These are phyloP conservation scores for Calonectria pseudoreteaudii DNA, from an alignment of 2,329 filamentous ascomycete genomes.

Conservation along the genomic window DNA sequence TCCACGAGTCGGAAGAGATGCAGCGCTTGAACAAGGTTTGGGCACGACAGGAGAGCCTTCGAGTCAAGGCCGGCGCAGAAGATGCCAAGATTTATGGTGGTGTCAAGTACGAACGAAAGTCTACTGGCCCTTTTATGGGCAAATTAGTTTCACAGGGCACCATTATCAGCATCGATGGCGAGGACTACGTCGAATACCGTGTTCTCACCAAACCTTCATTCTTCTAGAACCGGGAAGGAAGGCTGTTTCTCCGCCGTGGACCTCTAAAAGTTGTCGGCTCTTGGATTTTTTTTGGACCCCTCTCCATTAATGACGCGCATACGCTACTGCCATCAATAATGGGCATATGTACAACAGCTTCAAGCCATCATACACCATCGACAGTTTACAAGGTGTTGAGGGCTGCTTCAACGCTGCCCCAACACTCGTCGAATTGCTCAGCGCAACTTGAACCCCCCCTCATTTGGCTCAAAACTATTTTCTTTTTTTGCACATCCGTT, in stretches of 20 bases:
- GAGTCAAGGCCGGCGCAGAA: conserved; percentile 57
- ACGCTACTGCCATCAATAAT: neutral
- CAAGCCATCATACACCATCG: conserved; percentile 4
- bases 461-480: conserved; percentile 2
- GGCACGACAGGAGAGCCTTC: conserved; percentile 63
- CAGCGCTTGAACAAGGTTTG: conserved; percentile 67
- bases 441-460: neutral
- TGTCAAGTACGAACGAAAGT: conserved; percentile 72
- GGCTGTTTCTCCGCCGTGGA: neutral
- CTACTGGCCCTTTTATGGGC: conserved; percentile 69
- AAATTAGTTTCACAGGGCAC: conserved; percentile 73
- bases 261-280: neutral
- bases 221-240: conserved; percentile 53
- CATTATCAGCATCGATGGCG: conserved; percentile 73
- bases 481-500: conserved; percentile 7
- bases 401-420: neutral
- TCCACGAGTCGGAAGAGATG: conserved; percentile 62
- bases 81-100: conserved; percentile 70
- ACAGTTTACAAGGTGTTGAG: neutral
- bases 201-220: conserved; percentile 74
- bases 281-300: neutral
- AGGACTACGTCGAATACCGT: conserved; percentile 75
- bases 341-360: neutral
- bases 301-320: neutral
- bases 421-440: neutral